Conservation (phyloP, 2,329 filamentous ascomycete genomes). For the Aspergillus amoenus region DNA sequence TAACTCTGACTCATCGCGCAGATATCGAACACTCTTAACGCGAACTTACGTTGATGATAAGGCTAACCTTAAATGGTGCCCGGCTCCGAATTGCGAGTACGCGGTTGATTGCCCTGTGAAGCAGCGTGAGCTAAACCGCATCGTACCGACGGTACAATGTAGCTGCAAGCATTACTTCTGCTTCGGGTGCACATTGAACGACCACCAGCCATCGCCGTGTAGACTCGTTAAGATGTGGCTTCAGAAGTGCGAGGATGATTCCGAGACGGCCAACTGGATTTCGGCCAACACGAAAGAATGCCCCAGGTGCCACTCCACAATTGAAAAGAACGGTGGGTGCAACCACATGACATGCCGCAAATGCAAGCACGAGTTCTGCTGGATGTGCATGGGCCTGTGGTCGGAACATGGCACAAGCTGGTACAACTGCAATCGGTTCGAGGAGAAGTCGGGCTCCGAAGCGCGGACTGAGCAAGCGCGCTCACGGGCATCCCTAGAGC, state of each 20-base stretch:
- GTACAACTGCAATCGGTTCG: slow-evolving; percentile 98
- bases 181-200: slow-evolving; percentile 85
- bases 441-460: slow-evolving; percentile 90
- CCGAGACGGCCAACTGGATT: slow-evolving; percentile 98
- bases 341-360: slow-evolving; percentile 98
- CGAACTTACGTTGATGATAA: slow-evolving; percentile 97
- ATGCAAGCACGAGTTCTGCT: slow-evolving; percentile 96
- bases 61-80: slow-evolving; percentile 94
- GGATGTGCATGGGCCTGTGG: slow-evolving; percentile 99
- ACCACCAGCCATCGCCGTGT: slow-evolving; percentile 93
- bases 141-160: slow-evolving; percentile 90
- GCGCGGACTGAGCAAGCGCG: slow-evolving; percentile 89
- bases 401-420: slow-evolving; percentile 97
- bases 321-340: slow-evolving; percentile 97
- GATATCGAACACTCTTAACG: slow-evolving; percentile 84
- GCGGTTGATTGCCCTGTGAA: slow-evolving; percentile 87
- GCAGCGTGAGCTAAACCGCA: slow-evolving; percentile 76
- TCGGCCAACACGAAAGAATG: slow-evolving; percentile 99
- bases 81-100: slow-evolving; percentile 93
- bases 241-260: slow-evolving; percentile 98
- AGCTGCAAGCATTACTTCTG: slow-evolving; percentile 85
- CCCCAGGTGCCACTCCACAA: slow-evolving; percentile 91
- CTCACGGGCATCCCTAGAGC: slow-evolving; percentile 84
- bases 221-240: slow-evolving; percentile 90
- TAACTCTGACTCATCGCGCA: slow-evolving; percentile 26